Conservation (phyloP, 257 asterid genomes). For the Primulina tabacum region DNA sequence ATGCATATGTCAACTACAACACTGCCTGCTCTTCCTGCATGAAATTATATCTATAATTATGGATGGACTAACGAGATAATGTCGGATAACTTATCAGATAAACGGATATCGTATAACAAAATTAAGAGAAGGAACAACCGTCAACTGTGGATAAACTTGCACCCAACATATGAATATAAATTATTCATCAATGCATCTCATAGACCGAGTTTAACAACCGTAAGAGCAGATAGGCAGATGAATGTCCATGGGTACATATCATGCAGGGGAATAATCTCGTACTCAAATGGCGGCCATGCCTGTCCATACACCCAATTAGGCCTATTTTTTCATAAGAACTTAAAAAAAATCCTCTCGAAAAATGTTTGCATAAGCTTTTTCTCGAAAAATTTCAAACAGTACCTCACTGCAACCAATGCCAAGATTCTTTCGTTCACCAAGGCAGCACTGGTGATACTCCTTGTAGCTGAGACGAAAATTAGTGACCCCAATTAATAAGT, state of each 20-base stretch:
- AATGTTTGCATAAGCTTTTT: constrained; percentile 7
- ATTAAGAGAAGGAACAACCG: background rate
- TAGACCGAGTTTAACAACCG: background rate
- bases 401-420: constrained; percentile 99
- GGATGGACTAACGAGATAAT: background rate
- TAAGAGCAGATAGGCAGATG: background rate
- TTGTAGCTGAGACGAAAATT: constrained; percentile 50
- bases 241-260: background rate
- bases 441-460: constrained; percentile 73
- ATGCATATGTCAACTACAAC: constrained; percentile 4
- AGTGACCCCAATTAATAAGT: constrained; percentile 16
- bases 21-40: constrained; percentile 3
- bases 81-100: background rate
- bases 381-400: constrained; percentile 16
- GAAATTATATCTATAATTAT: background rate
- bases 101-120: constrained; percentile 11
- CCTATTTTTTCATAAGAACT: background rate
- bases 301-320: constrained; percentile 2
- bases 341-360: constrained; percentile 6
- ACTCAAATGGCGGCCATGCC: constrained; percentile 11
- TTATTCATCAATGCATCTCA: constrained; percentile 8
- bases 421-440: constrained; percentile 71
- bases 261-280: constrained; percentile 6
- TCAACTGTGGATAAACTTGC: background rate
- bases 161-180: background rate